Base-by-base conservation (phyloP, 176 grass and related monocot species). In the Lolium multiflorum region DNA sequence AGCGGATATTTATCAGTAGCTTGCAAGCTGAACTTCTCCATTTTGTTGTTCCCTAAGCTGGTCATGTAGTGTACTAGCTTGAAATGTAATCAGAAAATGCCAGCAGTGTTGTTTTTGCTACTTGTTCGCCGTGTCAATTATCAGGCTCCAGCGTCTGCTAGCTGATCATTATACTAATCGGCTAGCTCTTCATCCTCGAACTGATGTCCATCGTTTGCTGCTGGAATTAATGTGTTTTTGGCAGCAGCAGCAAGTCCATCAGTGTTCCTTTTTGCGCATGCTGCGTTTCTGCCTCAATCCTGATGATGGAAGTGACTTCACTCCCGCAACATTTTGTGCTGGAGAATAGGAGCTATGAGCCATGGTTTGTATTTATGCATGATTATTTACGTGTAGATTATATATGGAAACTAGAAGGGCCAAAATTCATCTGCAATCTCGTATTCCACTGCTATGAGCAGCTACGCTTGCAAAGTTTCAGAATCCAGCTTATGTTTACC, bases 31-130 rank as follows among this genome's bases (percentile, higher is more conserved):
- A 82, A 67, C 21, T 63, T 77, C 56, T 37, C 58, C 60, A 3
- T 22, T 69, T 82, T 11, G 68, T 58, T 80, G 35, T 81, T 84
- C 22, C 77, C 58, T 75, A 68, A 74, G 69, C 24, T 75, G 15
- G 76, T 57, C 21, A 79, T 71, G 49, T 60, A 63, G 71, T 71
- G 49, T 60, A 63, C 24, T 78, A 51, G 2, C 68, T 41, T 67
- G 52, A 80, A 59, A 59, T 52, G 20, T 66, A 4, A 72, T 35
- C 63, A 0, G 80, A 83, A 72, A 79, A 79, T 73, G 38, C 9
- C 48, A 6, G 22, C 43, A 12, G 56, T 39, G 44, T 2, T 89
- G 5, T 24, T 60, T 77, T 52, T 52, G 22, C 15, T 31, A 57
- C 68, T 82, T 65, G 21, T 56, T 83, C 13, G 7, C 39, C 41